Evolutionary conservation across 768 basidiomycete genomes (phyloP).

Genomic region (Suillus variegatus): DNA sequence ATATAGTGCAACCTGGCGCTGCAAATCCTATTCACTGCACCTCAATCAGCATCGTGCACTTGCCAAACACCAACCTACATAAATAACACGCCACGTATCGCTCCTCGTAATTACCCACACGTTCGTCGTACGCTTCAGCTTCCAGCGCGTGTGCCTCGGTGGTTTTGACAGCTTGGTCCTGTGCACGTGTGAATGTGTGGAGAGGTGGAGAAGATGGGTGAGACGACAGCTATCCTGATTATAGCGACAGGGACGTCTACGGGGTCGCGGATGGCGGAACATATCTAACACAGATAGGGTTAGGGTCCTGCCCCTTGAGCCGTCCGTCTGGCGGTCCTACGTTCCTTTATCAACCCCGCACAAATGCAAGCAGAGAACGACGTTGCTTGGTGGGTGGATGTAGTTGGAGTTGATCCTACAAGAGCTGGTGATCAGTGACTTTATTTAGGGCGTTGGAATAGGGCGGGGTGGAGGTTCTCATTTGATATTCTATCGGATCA

Average conservation of each 20-base stretch:
- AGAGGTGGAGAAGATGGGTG: neutral
- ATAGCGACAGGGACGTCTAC: too few relatives aligned
- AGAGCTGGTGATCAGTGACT: neutral
- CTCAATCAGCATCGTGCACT: neutral
- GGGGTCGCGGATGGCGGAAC: too few relatives aligned
- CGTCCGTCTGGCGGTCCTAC: too few relatives aligned
- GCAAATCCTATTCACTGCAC: constrained; percentile 86
- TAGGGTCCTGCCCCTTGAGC: too few relatives aligned
- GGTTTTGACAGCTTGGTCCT: constrained; percentile 75
- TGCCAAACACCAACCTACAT: neutral
- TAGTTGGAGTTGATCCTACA: neutral
- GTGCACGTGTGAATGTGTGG: constrained; percentile 1
- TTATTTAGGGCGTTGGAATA: neutral
- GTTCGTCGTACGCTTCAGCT: constrained; percentile 89
- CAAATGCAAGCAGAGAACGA: neutral
- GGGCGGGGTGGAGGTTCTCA: neutral
- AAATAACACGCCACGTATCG: constrained; percentile 51
- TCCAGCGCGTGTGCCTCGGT: constrained; percentile 78
- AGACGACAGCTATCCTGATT: constrained; percentile 61
- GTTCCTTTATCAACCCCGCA: too few relatives aligned
- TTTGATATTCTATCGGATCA: neutral
- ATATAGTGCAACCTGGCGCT: constrained; percentile 85
- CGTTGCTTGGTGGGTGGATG: neutral
- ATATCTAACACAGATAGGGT: too few relatives aligned
- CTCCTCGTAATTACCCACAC: constrained; percentile 93